Evolutionary conservation across 1,284 basidiomycete species (phyloP), one percentile per base, ranked within the genome.

Genomic region (Stereum hirsutum): DNA sequence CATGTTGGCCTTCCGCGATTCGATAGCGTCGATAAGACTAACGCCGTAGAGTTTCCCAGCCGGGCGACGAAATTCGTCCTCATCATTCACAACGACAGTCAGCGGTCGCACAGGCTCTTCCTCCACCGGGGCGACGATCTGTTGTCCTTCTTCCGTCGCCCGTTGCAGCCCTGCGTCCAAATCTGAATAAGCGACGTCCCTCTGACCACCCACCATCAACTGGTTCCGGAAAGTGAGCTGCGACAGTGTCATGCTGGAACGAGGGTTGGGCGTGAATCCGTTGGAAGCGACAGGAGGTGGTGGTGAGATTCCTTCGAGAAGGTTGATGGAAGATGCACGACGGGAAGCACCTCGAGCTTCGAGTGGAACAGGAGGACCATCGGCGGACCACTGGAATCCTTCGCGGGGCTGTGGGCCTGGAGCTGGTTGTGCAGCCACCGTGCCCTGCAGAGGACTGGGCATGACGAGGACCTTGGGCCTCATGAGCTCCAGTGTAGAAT

Each of bases 401-500:
- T 74, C 75, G 34, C 55, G 33, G 60, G 55, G 6, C 61, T 50
- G 34, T 42, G 61, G 50, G 27, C 58, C 49, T 37, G 61, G 37
- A n/a, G n/a, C n/a, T n/a, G n/a, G n/a, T n/a, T n/a, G n/a, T n/a
- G n/a, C n/a, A n/a, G 62, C 49, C n/a, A 57, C 53, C 10, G 63
- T 56, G 34, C 66, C 63, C 56, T 89, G 87, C 41, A 89, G 62
- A 3, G 87, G 86, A 52, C 84, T 88, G 11, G 86, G 86, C 86
- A 89, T 89, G 45, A 89, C 79, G 37, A 89, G 76, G 21, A 90
- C 70, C 58, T 89, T 90, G 1, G 86, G 86, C 24, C 86, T 72
- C 57, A 89, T 69, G 40, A 89, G 64, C 20, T 89, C 87, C 45
- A 82, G 52, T 12, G 81, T 81, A 6, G 85, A 85, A 53, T 78